These are phyloP conservation scores for Phaeoacremonium minimum DNA, from an alignment of 2,329 filamentous ascomycete genomes.

Conservation along the genomic window DNA sequence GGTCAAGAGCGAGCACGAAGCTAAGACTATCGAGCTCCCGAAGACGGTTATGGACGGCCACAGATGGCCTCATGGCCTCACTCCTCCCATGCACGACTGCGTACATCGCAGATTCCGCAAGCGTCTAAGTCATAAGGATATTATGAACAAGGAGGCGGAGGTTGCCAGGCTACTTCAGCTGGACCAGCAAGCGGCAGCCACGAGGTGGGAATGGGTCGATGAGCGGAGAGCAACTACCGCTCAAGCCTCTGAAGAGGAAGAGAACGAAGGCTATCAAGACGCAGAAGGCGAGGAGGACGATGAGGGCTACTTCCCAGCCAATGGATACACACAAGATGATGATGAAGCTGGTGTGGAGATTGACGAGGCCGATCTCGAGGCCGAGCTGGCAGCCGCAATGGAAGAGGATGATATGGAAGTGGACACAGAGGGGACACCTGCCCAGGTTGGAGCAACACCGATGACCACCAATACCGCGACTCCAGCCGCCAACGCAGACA, in stretches of 20 bases:
- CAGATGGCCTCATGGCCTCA: constrained; percentile 81
- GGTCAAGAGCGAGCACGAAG: constrained; percentile 64
- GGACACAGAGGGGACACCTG: constrained; percentile 51
- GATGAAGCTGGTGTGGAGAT: constrained; percentile 17
- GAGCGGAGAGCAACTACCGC: constrained; percentile 27
- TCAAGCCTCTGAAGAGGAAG: constrained; percentile 32
- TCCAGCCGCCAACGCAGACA: constrained; percentile 38
- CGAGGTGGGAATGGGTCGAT: constrained; percentile 63
- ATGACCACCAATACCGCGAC: constrained; percentile 33
- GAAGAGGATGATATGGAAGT: constrained; percentile 44
- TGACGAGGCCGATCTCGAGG: constrained; percentile 29
- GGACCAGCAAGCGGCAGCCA: constrained; percentile 58
- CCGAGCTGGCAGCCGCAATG: constrained; percentile 18
- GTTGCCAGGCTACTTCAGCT: constrained; percentile 70
- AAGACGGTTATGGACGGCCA: constrained; percentile 64
- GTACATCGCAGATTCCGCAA: constrained; percentile 80
- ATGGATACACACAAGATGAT: constrained; percentile 16
- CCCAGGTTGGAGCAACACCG: constrained; percentile 29
- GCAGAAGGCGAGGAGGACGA: constrained; percentile 44
- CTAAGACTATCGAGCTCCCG: constrained; percentile 63
- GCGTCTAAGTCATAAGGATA: constrained; percentile 75
- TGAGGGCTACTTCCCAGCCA: constrained; percentile 29
- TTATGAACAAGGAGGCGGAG: constrained; percentile 77
- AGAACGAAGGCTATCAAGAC: constrained; percentile 42
- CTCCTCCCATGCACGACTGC: constrained; percentile 83